Percentiles rank a stretch among this genome's conserved stretches.
These are phyloP conservation scores for Citeromyces nyonsensis DNA, from an alignment of 805 yeast genomes.

Conservation along the genomic window DNA sequence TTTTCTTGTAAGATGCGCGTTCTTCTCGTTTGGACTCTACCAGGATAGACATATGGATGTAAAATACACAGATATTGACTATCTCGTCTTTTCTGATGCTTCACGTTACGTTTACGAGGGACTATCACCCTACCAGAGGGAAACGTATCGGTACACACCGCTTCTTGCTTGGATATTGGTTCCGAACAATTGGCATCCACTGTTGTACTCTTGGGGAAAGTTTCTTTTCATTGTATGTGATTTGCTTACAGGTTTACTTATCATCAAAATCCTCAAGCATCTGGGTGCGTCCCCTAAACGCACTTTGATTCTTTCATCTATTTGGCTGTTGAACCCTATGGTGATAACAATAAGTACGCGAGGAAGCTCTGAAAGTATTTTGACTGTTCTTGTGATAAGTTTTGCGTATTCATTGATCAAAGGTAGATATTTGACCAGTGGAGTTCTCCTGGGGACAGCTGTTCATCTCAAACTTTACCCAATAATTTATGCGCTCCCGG, in stretches of 20 bases:
- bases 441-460: slow-evolving; percentile 52
- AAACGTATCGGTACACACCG: slow-evolving; percentile 90
- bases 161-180: slow-evolving; percentile 67
- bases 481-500: slow-evolving; percentile 71
- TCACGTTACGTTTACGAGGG: slow-evolving; percentile 46
- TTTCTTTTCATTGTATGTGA: slow-evolving; percentile 65
- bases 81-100: slow-evolving; percentile 89
- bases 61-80: slow-evolving; percentile 89
- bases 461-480: slow-evolving; percentile 92
- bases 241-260: slow-evolving; percentile 60
- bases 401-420: slow-evolving; percentile 30
- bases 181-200: slow-evolving; percentile 35
- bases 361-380: slow-evolving; percentile 83
- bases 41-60: slow-evolving; percentile 74
- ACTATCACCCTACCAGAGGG: slow-evolving; percentile 65
- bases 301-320: slow-evolving; percentile 12
- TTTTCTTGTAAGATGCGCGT: slow-evolving; percentile 31
- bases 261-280: slow-evolving; percentile 22
- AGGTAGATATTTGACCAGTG: slow-evolving; percentile 17
- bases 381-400: slow-evolving; percentile 62
- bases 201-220: slow-evolving; percentile 63
- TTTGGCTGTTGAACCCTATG: slow-evolving; percentile 93
- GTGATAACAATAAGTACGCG: slow-evolving; percentile 85
- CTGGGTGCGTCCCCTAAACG: slow-evolving; percentile 5
- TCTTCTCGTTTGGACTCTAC: slow-evolving; percentile 67